Conservation (phyloP, 495 filamentous ascomycete genomes). For the Penicillium pulvis region DNA sequence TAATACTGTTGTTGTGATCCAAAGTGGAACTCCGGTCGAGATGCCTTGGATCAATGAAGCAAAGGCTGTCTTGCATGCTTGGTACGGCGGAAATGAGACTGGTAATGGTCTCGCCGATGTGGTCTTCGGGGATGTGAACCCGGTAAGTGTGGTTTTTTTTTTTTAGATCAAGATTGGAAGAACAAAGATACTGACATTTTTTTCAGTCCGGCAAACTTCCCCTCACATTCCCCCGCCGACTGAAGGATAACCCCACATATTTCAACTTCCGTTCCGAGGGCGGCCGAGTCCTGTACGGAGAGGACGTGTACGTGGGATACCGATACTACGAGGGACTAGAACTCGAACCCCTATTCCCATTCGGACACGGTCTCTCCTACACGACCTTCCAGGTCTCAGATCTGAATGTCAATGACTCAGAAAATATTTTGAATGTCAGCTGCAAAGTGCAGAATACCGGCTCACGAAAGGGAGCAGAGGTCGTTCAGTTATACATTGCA, state of each 20-base stretch:
- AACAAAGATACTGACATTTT: background rate
- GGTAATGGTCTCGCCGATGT: constrained; percentile 58
- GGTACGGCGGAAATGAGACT: constrained; percentile 65
- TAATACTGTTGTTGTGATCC: constrained; percentile 71
- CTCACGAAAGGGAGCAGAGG: background rate
- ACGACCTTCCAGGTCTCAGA: constrained; percentile 60
- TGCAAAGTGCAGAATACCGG: background rate
- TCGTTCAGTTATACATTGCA: background rate
- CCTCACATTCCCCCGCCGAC: constrained; percentile 60
- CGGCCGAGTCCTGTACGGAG: constrained; percentile 67
- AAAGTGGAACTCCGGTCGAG: constrained; percentile 76
- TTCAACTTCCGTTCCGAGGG: constrained; percentile 74
- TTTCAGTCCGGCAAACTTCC: constrained; percentile 49
- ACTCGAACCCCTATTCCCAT: constrained; percentile 61
- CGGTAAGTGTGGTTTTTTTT: constrained; percentile 12
- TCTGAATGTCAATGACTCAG: constrained; percentile 11
- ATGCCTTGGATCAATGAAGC: constrained; percentile 77
- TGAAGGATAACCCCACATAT: constrained; percentile 70
- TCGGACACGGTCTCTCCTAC: constrained; percentile 69
- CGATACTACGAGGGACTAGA: constrained; percentile 23
- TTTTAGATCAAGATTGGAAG: background rate
- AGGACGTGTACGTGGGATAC: constrained; percentile 69
- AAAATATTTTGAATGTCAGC: background rate
- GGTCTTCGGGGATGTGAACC: constrained; percentile 60
- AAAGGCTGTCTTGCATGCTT: constrained; percentile 67